phyloP scores from a whole-genome alignment of 2,329 filamentous ascomycete genomes.

The Grosmannia clavigera region DNA sequence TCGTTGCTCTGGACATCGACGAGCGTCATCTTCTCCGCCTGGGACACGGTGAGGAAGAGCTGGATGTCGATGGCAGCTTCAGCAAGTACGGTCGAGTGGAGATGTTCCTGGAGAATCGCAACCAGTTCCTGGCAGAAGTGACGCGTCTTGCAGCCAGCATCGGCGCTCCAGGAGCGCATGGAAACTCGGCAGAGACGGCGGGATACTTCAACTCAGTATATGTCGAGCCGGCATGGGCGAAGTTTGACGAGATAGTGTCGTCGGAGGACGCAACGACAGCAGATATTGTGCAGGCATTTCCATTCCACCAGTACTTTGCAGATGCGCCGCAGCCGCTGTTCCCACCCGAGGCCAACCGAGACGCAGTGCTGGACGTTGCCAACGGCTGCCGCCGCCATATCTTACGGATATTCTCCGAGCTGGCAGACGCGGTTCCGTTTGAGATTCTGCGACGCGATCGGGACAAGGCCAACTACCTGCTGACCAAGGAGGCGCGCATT shows the following conservation, averaged over 20 bases:
- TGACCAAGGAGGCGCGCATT: conserved; percentile 92
- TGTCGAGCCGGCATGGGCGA: conserved; percentile 75
- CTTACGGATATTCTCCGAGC: conserved; percentile 76
- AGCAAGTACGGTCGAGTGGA: conserved; percentile 93
- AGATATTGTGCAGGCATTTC: conserved; percentile 63
- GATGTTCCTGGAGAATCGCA: conserved; percentile 82
- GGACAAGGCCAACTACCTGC: conserved; percentile 91
- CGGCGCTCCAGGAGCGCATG: conserved; percentile 82
- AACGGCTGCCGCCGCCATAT: conserved; percentile 83
- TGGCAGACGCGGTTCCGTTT: conserved; percentile 89
- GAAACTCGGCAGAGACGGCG: conserved; percentile 90
- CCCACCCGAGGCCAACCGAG: conserved; percentile 49
- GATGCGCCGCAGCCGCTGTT: conserved; percentile 82
- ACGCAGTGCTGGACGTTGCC: conserved; percentile 61
- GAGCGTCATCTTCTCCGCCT: conserved; percentile 84
- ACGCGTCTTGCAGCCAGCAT: conserved; percentile 76
- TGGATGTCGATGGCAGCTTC: conserved; percentile 75
- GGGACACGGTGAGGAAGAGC: conserved; percentile 89
- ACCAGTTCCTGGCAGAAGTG: conserved; percentile 68
- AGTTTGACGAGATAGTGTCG: conserved; percentile 58
- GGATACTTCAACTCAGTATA: conserved; percentile 95
- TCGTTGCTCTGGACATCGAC: conserved; percentile 90
- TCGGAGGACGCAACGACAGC: conserved; percentile 42
- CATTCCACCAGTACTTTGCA: conserved; percentile 78
- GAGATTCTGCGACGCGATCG: conserved; percentile 80